Evolutionary conservation across 768 basidiomycete species (phyloP), one percentile per base, ranked within the genome.

Genomic region (Plicaturopsis crispa): DNA sequence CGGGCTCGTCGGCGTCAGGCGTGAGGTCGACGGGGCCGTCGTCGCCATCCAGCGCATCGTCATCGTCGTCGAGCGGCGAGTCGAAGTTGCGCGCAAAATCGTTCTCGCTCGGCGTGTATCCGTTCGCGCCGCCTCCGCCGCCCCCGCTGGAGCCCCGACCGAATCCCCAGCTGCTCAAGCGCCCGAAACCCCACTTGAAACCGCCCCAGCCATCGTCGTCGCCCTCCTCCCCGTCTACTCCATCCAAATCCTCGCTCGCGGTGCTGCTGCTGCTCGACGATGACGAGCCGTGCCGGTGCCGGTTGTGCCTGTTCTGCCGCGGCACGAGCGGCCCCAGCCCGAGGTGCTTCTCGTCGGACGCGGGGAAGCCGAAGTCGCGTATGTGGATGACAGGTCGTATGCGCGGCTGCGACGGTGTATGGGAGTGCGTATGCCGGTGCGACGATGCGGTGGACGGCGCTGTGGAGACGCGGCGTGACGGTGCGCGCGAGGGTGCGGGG

Each of bases 51-150:
- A 58, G 59, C 1, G 51, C 56, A 1, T 42, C 48, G 6, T 51
- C 53, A 3, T 51, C 55, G 4, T 53, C 46, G 1, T 47, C 50
- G 2, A 40, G 46, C 22, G 44, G 54, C 20, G 50, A 46, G 7
- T 56, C 54, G 42, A 78, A 77, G 46, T 76, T 75, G 31, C 67
- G 58, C 28, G 61, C 63, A 39, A 77, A 56, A 45, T 77, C 73
- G 0, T 49, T 59, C 24, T 54, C 57, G 38, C 55, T 65, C n/a
- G 67, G 73, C 43, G 49, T 7, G 44, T 49, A 5, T 16, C 53
- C 54, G 17, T 40, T 41, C 8, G 32, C 48, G 8, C 34, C 30
- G 11, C 36, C 37, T 11, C 34, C 20, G 8, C 31, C 44, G 21
- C 31, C 38, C 19, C 41, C 42, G 33, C 48, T 33, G 26, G 45